Percentiles rank a stretch among this genome's conserved stretches.
phyloP scores from a whole-genome alignment of 805 yeast species.

The Candida hungchunana region DNA sequence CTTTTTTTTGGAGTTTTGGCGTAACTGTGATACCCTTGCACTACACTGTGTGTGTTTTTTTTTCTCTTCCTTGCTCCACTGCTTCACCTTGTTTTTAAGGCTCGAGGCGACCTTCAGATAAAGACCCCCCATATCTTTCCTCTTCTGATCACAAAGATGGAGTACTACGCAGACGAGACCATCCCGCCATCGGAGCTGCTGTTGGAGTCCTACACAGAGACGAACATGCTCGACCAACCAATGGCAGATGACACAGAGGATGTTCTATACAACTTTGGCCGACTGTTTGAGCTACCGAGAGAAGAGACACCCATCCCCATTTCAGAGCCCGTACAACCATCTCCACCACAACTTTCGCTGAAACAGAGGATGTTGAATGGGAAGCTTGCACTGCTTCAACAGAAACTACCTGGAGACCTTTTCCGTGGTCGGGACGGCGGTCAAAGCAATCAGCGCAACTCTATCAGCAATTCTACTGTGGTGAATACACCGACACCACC shows the following conservation, averaged over 20 bases:
- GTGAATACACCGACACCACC: constrained; percentile 15
- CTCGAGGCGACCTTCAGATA: too few species aligned
- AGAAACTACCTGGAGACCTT: constrained; percentile 1
- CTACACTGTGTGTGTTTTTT: too few species aligned
- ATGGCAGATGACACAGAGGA: background rate
- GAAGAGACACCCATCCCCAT: background rate
- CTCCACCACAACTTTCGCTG: constrained; percentile 3
- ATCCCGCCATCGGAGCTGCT: too few species aligned
- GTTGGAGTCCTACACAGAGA: too few species aligned
- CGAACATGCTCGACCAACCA: too few species aligned
- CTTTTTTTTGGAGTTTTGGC: too few species aligned
- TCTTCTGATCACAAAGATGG: too few species aligned
- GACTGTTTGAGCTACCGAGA: background rate
- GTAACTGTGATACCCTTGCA: too few species aligned
- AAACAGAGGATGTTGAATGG: constrained; percentile 8
- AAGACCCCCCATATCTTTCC: too few species aligned
- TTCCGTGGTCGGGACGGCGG: background rate
- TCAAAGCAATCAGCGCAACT: constrained; percentile 2
- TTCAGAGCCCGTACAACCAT: background rate
- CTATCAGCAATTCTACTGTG: constrained; percentile 9
- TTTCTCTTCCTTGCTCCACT: too few species aligned
- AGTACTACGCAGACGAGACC: too few species aligned
- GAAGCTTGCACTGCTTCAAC: constrained; percentile 4
- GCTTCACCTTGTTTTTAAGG: too few species aligned
- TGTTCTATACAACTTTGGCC: background rate